Conservation (phyloP, 192 early-diverging fungal genomes). For the Backusella australiensis region DNA sequence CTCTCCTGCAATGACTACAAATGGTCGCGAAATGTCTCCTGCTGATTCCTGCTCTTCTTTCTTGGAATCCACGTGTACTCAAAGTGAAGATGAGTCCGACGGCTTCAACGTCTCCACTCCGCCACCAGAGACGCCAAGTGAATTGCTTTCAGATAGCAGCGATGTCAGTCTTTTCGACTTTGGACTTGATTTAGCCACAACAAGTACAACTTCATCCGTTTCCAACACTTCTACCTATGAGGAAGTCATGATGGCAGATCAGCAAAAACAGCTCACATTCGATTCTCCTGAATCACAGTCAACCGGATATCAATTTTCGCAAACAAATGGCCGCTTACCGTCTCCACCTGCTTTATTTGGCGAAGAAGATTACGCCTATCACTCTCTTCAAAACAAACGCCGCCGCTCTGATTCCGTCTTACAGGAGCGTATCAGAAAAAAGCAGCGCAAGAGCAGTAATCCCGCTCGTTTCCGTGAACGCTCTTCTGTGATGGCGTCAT, state of each 20-base stretch:
- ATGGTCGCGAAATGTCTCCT: background rate
- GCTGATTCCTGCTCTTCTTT: constrained; percentile 6
- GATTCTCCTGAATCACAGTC: background rate
- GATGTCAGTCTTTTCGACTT: constrained; percentile 7
- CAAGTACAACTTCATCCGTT: background rate
- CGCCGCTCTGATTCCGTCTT: constrained; percentile 13
- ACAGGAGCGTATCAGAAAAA: constrained; percentile 8
- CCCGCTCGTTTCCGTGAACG: background rate
- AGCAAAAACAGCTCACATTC: background rate
- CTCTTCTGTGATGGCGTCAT: background rate
- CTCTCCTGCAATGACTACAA: constrained; percentile 21
- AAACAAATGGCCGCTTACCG: background rate
- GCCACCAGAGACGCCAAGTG: background rate
- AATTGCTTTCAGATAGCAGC: background rate
- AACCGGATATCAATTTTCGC: background rate
- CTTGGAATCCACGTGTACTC: background rate
- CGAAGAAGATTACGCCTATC: background rate
- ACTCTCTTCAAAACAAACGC: constrained; percentile 3
- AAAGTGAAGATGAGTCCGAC: constrained; percentile 19
- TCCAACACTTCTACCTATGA: background rate
- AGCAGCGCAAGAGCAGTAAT: background rate
- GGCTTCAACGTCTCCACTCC: background rate
- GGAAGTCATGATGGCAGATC: constrained; percentile 2
- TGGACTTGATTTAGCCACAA: constrained; percentile 11
- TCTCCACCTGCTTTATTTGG: constrained; percentile 1